Percentiles rank a stretch among this genome's conserved stretches.
These are phyloP conservation scores for Neoarthrinium moseri DNA, from an alignment of 2,329 filamentous ascomycete species.

Conservation along the genomic window DNA sequence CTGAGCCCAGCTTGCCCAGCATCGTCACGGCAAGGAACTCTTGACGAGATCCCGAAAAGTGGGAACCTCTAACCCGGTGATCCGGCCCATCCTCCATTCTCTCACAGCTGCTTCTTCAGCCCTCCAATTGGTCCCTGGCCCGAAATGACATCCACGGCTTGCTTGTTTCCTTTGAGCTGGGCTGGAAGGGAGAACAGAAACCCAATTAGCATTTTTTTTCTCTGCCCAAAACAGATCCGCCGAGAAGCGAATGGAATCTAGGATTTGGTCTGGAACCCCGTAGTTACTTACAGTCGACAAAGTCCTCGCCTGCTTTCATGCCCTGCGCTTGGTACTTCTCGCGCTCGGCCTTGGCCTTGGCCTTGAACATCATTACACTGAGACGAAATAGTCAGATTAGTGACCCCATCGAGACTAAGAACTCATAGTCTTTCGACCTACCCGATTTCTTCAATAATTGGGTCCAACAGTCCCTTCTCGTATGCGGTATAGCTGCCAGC, in stretches of 20 bases:
- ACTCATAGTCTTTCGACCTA: constrained; percentile 6
- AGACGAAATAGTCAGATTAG: neutral
- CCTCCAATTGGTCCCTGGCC: constrained; percentile 25
- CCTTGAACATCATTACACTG: constrained; percentile 35
- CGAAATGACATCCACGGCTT: constrained; percentile 29
- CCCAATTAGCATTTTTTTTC: too few species aligned
- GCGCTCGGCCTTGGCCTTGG: constrained; percentile 37
- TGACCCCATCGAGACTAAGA: neutral
- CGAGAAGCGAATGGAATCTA: neutral
- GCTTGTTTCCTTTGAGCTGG: constrained; percentile 34
- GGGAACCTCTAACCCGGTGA: too few species aligned
- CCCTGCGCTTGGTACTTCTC: constrained; percentile 37
- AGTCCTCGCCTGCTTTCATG: constrained; percentile 25
- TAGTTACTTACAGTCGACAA: constrained; percentile 32
- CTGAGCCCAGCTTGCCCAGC: too few species aligned
- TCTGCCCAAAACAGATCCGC: too few species aligned
- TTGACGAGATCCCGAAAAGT: too few species aligned
- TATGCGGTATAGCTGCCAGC: constrained; percentile 33
- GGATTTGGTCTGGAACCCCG: too few species aligned
- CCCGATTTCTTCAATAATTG: constrained; percentile 35
- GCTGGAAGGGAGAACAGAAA: constrained; percentile 19
- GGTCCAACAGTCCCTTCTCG: constrained; percentile 34
- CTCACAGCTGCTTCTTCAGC: constrained; percentile 28
- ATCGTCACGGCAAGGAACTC: too few species aligned
- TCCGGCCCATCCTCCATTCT: neutral